These are phyloP conservation scores for Acanthamoeba sp. DNA, from an alignment of 208 protist species.

Conservation along the genomic window DNA sequence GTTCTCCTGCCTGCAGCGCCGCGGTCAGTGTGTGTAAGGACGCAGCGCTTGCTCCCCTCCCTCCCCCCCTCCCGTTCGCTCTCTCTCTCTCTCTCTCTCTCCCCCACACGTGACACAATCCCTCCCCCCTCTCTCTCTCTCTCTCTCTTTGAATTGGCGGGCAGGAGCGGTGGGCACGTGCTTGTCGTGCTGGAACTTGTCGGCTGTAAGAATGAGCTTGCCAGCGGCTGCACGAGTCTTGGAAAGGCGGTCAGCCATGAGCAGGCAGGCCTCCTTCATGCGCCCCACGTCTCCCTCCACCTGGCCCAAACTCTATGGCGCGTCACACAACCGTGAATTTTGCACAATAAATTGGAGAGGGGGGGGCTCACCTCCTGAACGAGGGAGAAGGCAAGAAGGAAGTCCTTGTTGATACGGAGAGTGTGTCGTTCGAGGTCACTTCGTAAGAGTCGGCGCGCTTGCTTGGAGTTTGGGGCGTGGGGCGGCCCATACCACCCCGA, in stretches of 20 bases:
- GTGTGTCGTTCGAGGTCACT: background rate
- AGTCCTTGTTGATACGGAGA: constrained; percentile 18
- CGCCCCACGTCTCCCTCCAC: constrained; percentile 20
- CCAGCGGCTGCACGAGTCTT: background rate
- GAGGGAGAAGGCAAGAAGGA: constrained; percentile 3
- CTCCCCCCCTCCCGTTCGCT: too few relatives aligned
- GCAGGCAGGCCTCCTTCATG: constrained; percentile 25
- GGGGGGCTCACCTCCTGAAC: constrained; percentile 37
- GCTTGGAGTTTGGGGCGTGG: constrained; percentile 16
- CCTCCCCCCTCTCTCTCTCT: too few relatives aligned
- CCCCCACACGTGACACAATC: background rate
- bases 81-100: too few relatives aligned
- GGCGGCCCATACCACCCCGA: constrained; percentile 47
- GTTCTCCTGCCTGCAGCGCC: constrained; percentile 1
- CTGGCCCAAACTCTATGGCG: background rate
- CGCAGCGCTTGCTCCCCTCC: background rate
- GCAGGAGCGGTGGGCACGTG: background rate
- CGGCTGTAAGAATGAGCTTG: constrained; percentile 15
- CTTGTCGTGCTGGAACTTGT: constrained; percentile 34
- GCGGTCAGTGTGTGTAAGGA: background rate
- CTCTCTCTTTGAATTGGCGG: too few relatives aligned
- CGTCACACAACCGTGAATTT: too few relatives aligned
- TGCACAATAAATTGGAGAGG: too few relatives aligned
- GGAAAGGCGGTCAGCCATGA: background rate
- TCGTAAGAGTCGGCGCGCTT: constrained; percentile 1